Base-by-base conservation (phyloP, 306 rosid species). In the Cicer bijugum region DNA sequence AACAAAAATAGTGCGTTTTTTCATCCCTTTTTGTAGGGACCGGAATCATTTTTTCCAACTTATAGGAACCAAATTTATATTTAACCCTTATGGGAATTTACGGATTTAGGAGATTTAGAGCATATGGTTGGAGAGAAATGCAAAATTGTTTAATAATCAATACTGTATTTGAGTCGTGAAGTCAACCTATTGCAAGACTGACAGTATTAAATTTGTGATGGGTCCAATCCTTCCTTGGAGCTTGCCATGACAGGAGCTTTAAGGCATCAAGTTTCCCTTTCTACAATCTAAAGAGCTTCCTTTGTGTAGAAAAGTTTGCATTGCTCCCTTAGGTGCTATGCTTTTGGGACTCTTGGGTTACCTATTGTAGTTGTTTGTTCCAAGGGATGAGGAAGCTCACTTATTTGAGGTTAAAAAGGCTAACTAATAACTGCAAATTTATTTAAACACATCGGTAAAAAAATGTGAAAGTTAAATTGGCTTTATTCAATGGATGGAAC, bases 281-380 rank as follows among this genome's bases (percentile, higher is more conserved):
- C 8, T n/a, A 51, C 15, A 61, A 4, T 74, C 58, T 15, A 71
- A 6, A 17, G 9, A 52, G 43, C 58, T 60, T 23, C 60, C 39
- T 46, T 19, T 66, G 35, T 58, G 8, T 72, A 5, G 55, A 16
- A 48, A 48, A 48, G 8, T 48, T 48, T 35, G 46, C 38, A 43
- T 67, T 43, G 43, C 40, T 68, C 47, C 64, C 62, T 44, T 38
- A 28, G 44, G 23, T 46, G 61, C 78, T 76, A 46, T 63, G 81
- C 50, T 71, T 76, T 38, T 38, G 9, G 38, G 16, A 63, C 47
- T 35, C 37, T 23, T 12, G 8, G 33, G 37, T 46, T 66, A 66
- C 67, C 19, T 71, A 48, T 45, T 48, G 75, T 35, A 63, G 62
- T 19, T 65, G 7, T 55, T 72, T 56, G 7, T 55, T 72, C 56